Evolutionary conservation across 768 basidiomycete genomes (phyloP).

Genomic region (Tricholoma sp.): DNA sequence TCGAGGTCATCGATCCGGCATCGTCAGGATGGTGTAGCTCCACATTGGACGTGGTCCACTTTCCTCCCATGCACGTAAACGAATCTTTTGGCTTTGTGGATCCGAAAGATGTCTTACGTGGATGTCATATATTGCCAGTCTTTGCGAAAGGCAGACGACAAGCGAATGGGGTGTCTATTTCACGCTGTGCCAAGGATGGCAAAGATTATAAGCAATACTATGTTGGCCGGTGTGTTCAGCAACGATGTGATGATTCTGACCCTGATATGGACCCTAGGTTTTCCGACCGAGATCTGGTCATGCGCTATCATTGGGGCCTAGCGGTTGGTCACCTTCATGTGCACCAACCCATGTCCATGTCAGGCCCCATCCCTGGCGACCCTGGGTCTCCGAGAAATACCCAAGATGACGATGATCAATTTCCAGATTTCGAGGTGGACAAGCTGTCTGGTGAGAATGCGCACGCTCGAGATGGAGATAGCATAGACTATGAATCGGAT

Average conservation of each 20-base stretch:
- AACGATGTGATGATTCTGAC: not conserved
- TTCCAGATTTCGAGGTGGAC: not conserved
- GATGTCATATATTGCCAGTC: slow-evolving; percentile 1
- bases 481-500: too few species aligned
- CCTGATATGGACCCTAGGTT: not conserved
- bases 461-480: too few species aligned
- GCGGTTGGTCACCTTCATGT: not conserved
- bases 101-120: not conserved
- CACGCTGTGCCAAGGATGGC: not conserved
- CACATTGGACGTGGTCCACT: slow-evolving; percentile 26
- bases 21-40: not conserved
- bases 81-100: slow-evolving; percentile 10
- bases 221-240: not conserved
- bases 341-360: not conserved
- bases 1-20: not conserved
- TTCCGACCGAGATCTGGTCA: not conserved
- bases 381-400: not conserved
- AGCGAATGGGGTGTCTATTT: not conserved
- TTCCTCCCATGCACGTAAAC: not conserved
- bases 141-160: not conserved
- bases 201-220: not conserved
- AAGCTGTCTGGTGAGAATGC: not conserved
- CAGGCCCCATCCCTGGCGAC: not conserved
- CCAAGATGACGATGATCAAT: not conserved
- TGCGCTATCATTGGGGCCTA: not conserved